Evolutionary conservation across 345 rosid species (phyloP).

Genomic region (Eucalyptus erythrocorys): DNA sequence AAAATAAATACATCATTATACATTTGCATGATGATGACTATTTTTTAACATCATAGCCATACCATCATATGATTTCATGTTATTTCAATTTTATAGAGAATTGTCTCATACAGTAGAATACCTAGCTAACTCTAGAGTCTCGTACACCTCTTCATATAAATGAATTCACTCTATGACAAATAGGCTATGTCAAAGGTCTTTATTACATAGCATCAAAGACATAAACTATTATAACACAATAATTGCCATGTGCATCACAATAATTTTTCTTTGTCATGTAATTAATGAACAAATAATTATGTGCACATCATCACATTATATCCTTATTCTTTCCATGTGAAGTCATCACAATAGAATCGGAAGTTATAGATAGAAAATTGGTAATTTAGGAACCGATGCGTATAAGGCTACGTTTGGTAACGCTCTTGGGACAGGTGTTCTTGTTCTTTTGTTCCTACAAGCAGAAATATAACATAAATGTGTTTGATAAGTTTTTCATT

Average conservation of each 20-base stretch:
- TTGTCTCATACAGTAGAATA: no score
- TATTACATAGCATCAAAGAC: background rate
- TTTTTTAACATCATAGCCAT: no score
- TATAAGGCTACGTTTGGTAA: no score
- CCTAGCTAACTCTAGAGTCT: background rate
- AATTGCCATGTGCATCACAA: no score
- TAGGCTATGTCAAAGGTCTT: background rate
- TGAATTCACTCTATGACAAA: background rate
- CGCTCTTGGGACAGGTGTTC: no score
- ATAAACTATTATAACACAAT: background rate
- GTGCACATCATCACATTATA: background rate
- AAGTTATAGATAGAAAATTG: no score
- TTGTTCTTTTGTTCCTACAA: fast-evolving
- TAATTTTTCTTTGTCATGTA: background rate
- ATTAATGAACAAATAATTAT: background rate
- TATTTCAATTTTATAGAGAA: no score
- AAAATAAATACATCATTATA: background rate
- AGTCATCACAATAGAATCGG: background rate
- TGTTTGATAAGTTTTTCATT: no score
- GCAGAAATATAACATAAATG: no score
- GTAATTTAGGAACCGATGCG: no score
- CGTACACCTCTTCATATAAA: background rate
- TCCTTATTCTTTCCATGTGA: background rate
- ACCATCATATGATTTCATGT: no score
- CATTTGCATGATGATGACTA: no score